These are phyloP conservation scores for Lepidium africanum DNA, from an alignment of 345 rosid genomes.

Conservation along the genomic window DNA sequence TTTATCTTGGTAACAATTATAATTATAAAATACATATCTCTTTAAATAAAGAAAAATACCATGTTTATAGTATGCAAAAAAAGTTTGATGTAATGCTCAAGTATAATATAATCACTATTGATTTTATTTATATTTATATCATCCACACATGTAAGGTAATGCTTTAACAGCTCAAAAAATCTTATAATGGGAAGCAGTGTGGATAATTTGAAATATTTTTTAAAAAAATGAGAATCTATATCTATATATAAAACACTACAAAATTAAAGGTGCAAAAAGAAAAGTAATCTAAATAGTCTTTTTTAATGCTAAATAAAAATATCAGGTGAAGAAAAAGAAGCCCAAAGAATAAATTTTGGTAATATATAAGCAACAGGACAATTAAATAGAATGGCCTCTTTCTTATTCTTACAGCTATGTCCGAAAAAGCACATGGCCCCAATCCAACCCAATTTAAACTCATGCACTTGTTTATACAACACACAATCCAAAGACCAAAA, in stretches of 20 bases:
- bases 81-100: not conserved
- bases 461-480: constrained; percentile 5
- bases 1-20: not conserved
- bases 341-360: constrained; percentile 10
- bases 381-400: constrained; percentile 9
- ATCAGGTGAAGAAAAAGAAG: not conserved
- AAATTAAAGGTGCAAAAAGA: not conserved
- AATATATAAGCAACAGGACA: constrained; percentile 15
- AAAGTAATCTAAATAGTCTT: not conserved
- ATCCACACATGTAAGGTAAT: constrained; percentile 1
- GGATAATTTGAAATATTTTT: not conserved
- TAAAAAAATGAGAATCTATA: not conserved
- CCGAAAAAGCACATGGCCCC: constrained; percentile 43
- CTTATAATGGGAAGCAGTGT: not conserved
- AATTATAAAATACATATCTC: not conserved
- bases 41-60: not conserved
- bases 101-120: not conserved
- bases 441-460: constrained; percentile 11
- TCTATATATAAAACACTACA: not conserved
- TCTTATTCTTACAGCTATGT: constrained; percentile 42
- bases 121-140: not conserved
- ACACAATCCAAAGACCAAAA: not conserved
- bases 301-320: not conserved
- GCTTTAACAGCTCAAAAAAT: constrained; percentile 19
- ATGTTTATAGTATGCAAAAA: not conserved